Evolutionary conservation across 176 grass and related monocot genomes (phyloP), one percentile per base, ranked within the genome.

Genomic region (Bolboschoenus planiculmis): DNA sequence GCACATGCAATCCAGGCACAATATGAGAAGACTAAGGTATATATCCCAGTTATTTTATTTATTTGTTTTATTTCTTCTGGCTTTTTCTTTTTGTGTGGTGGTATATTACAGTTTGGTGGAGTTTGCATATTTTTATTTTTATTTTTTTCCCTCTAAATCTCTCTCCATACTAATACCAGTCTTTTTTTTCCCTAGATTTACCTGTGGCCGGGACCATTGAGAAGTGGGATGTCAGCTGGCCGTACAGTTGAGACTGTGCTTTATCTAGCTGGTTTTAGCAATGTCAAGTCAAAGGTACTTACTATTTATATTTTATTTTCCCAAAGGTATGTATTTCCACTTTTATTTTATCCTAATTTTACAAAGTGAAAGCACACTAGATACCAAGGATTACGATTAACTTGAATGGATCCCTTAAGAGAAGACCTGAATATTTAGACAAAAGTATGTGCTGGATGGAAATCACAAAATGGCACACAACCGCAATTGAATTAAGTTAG

Each of bases 1-100:
- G 92, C 95, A 75, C 90, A 98, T 87, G 90, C 92, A 75, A 91
- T 98, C 48, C 92, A 98, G 73, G 80, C 92, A 31, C 94, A 95
- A 87, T 98, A 95, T 72, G 90, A 90, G 78, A 98, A 98, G 78
- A 98, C 95, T n/a, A 98, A 98, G 90, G 95, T 98, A 78, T 18
- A 34, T 31, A 50, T 84, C 67, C 9, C 50, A 15, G 18, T 73
- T 40, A 15, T 55, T 36, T 13, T 29, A 24, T 36, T 42, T 62
- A 11, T 3, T 63, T 68, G 76, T 61, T 78, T 21, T 46, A 46
- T 27, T 24, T 10, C 14, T n/a, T 83, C 56, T 78, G 83, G 2
- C 78, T 23, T 78, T 53, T 40, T 40, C 44, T 7, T 31, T 48
- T 65, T 56, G 3, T 40, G 30, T 40, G 20, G 27, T 44, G 26